phyloP scores from a whole-genome alignment of 2,329 filamentous ascomycete species.

The Sporothrix protearum region DNA sequence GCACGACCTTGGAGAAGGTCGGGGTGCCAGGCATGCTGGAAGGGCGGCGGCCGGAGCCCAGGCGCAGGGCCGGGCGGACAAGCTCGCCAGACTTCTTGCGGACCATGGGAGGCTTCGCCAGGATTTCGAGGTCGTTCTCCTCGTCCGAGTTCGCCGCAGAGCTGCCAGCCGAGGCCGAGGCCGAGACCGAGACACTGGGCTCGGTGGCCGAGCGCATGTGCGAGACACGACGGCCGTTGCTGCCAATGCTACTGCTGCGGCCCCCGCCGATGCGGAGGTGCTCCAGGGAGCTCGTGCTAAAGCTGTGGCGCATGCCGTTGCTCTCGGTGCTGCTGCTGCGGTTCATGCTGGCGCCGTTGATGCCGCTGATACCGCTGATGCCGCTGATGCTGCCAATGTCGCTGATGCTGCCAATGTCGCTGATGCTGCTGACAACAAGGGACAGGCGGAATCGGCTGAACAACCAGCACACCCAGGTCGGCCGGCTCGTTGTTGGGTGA shows the following conservation, averaged over 20 bases:
- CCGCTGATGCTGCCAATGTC: conserved; percentile 26
- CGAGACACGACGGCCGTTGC: conserved; percentile 42
- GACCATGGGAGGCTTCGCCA: conserved; percentile 89
- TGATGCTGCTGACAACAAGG: conserved; percentile 21
- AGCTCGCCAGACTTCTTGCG: conserved; percentile 98
- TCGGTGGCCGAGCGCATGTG: conserved; percentile 58
- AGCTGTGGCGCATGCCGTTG: conserved; percentile 42
- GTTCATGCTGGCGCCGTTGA: conserved; percentile 20
- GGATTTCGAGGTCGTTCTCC: conserved; percentile 57
- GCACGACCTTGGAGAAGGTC: conserved; percentile 93
- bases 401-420: conserved; percentile 19
- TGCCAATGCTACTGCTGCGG: conserved; percentile 46
- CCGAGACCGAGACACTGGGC: conserved; percentile 45
- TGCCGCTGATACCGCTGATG: conserved; percentile 21
- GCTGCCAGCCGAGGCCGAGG: conserved; percentile 47
- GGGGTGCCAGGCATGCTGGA: conserved; percentile 98
- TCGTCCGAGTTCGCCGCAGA: conserved; percentile 57
- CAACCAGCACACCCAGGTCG: conserved; percentile 38
- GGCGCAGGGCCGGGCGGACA: conserved; percentile 84
- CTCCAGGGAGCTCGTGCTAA: conserved; percentile 47
- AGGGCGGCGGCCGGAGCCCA: conserved; percentile 73
- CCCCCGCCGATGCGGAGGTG: conserved; percentile 35
- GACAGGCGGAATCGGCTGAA: conserved; percentile 37
- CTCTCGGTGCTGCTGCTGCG: conserved; percentile 33
- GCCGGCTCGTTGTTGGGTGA: conserved; percentile 49